Base-by-base conservation (phyloP, 2,329 filamentous ascomycete species). In the Pestalotiopsis sp. region DNA sequence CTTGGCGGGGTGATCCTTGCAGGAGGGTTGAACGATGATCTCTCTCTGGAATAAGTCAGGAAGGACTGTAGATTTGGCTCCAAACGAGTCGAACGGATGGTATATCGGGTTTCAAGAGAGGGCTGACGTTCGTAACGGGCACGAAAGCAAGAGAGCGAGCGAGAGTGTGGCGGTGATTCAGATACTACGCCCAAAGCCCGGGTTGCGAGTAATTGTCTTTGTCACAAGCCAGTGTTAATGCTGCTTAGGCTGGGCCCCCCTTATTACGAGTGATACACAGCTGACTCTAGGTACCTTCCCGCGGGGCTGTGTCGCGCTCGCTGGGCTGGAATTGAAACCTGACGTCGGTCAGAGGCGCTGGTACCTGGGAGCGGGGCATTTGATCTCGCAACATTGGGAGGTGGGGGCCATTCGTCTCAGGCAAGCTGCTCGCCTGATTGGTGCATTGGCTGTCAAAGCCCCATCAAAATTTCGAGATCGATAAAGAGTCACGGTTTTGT, bases 371-470 rank as follows among this genome's bases (percentile, higher is more conserved):
- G 61, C 61, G 61, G 61, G 61, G 61, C 61, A 64, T 23, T 49
- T 52, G 38, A 20, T 36, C 31, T 36, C 31, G 31, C 31, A 36
- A 27, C 38, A 23, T n/a, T 17, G 13, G 17, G 61, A 17, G 25
- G n/a, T 61, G 25, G 27, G 23, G 61, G 36, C 11, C 61, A 14
- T 20, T 52, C 17, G 69, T 74, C 72, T 68, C 65, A 73, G 72
- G 73, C 72, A 38, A 27, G 71, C 73, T 71, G 71, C 23, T 4
- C 23, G 20, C 17, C 20, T 38, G 65, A 60, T 41, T 60, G 52
- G 52, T 74, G 72, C 70, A 70, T 73, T 70, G 73, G 62, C 27
- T 39, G 31, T 11, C 9, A 12, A 31, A 45, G 64, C 61, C 66
- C 69, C 69, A 65, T 64, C 66, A 67, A 69, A 70, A 58, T 67